phyloP scores from a whole-genome alignment of 2,329 filamentous ascomycete genomes.

The Zymoseptoria pseudotritici region DNA sequence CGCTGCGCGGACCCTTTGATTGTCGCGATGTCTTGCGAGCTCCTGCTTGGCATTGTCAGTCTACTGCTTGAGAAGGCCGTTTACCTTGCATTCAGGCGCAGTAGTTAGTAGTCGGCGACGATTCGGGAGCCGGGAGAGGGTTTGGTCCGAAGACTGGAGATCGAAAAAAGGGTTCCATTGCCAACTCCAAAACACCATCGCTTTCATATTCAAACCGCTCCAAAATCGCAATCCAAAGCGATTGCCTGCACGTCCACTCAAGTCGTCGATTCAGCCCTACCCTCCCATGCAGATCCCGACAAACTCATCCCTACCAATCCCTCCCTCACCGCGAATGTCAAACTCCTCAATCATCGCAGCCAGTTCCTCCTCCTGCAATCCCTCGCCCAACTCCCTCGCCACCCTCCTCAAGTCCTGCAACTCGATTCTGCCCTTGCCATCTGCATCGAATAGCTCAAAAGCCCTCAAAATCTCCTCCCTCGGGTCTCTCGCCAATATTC shows the following conservation, averaged over 20 bases:
- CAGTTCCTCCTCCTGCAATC: conserved; percentile 85
- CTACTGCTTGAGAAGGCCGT: not conserved
- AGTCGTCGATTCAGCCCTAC: conserved; percentile 4
- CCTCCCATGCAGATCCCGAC: conserved; percentile 55
- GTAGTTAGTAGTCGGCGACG: not conserved
- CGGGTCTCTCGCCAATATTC: conserved; percentile 76
- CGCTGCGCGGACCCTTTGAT: not conserved
- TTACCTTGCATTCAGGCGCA: not conserved
- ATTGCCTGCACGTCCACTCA: not conserved
- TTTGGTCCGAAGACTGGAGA: not conserved
- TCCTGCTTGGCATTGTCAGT: not conserved
- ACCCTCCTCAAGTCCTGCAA: conserved; percentile 81
- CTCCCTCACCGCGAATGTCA: conserved; percentile 87
- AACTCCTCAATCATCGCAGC: conserved; percentile 97
- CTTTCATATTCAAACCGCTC: not conserved
- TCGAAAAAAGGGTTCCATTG: not conserved
- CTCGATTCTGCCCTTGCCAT: conserved; percentile 84
- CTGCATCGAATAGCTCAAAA: conserved; percentile 87
- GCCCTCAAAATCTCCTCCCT: conserved; percentile 85
- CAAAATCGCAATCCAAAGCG: not conserved
- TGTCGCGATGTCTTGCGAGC: not conserved
- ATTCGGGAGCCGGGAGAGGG: not conserved
- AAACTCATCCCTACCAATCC: conserved; percentile 57
- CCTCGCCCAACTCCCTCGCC: conserved; percentile 84
- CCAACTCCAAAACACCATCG: not conserved